A percentile compares a stretch with the other conserved stretches of the same genome.
Conservation (phyloP, 78 protist species). For the Dictyostelium brefeldianum region DNA sequence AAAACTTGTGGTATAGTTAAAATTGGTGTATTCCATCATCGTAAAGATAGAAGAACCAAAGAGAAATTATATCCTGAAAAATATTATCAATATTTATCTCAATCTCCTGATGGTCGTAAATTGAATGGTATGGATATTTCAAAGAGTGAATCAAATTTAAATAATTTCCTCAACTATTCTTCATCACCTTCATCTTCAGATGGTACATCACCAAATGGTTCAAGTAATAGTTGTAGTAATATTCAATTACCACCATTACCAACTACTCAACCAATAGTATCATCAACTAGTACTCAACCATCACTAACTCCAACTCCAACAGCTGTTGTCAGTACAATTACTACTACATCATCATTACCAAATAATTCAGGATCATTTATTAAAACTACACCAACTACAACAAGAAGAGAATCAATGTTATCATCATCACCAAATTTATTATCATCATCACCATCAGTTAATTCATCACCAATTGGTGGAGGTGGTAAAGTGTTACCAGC, state of each 20-base stretch:
- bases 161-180: not conserved
- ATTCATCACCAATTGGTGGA: slow-evolving; percentile 6
- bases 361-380: not conserved
- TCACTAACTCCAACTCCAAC: too few species aligned
- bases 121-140: not conserved
- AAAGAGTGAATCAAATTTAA: not conserved
- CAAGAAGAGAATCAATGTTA: not conserved
- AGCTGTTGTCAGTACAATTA: too few species aligned
- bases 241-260: not conserved
- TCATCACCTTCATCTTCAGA: not conserved
- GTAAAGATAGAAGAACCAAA: slow-evolving; percentile 44
- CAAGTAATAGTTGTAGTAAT: not conserved
- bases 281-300: not conserved
- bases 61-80: slow-evolving; percentile 47
- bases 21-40: slow-evolving; percentile 56
- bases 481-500: not conserved
- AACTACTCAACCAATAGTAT: too few species aligned
- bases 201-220: not conserved
- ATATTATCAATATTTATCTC: not conserved
- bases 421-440: not conserved
- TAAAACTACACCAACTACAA: not conserved
- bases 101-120: not conserved
- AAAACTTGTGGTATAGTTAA: slow-evolving; percentile 61
- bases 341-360: not conserved
- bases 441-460: not conserved